These are phyloP conservation scores for Cytospora piceicola DNA, from an alignment of 2,329 filamentous ascomycete species.

Conservation along the genomic window DNA sequence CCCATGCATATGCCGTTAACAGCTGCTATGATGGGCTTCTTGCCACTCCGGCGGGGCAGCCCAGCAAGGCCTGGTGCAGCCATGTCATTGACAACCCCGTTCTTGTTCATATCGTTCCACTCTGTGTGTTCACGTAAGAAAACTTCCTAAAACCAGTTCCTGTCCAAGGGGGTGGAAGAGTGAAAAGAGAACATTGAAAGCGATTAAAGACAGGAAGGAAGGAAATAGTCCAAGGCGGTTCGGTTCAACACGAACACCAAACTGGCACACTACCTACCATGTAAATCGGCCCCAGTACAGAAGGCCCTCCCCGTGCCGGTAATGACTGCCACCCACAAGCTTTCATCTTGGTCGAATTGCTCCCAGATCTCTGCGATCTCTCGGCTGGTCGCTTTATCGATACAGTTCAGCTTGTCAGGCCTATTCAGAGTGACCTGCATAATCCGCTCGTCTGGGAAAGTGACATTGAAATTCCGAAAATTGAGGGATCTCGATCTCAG, in stretches of 20 bases:
- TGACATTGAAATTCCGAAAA: conserved; percentile 32
- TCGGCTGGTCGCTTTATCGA: conserved; percentile 51
- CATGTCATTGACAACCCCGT: conserved; percentile 38
- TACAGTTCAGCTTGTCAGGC: conserved; percentile 58
- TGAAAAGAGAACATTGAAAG: not conserved
- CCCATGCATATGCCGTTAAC: conserved; percentile 76
- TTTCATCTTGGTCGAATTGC: conserved; percentile 62
- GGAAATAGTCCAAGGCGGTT: not conserved
- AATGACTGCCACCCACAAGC: conserved; percentile 61
- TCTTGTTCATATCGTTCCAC: conserved; percentile 54
- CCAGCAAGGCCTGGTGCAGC: conserved; percentile 62
- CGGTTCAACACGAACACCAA: not conserved
- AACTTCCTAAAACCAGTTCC: conserved; percentile 1
- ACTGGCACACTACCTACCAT: conserved; percentile 38
- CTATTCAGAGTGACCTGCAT: conserved; percentile 53
- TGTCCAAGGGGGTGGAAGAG: not conserved
- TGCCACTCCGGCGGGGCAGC: conserved; percentile 65
- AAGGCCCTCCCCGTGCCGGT: conserved; percentile 66
- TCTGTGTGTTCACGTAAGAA: conserved; percentile 41
- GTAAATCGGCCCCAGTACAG: conserved; percentile 67
- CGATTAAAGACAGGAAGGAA: too few species aligned
- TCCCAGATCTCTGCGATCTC: conserved; percentile 48
- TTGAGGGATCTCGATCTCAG: conserved; percentile 24
- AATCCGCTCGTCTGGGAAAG: conserved; percentile 27
- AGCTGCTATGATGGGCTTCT: conserved; percentile 76